Evolutionary conservation across 2,329 filamentous ascomycete genomes (phyloP), one percentile per base, ranked within the genome.

Genomic region (Madurella fahalii): DNA sequence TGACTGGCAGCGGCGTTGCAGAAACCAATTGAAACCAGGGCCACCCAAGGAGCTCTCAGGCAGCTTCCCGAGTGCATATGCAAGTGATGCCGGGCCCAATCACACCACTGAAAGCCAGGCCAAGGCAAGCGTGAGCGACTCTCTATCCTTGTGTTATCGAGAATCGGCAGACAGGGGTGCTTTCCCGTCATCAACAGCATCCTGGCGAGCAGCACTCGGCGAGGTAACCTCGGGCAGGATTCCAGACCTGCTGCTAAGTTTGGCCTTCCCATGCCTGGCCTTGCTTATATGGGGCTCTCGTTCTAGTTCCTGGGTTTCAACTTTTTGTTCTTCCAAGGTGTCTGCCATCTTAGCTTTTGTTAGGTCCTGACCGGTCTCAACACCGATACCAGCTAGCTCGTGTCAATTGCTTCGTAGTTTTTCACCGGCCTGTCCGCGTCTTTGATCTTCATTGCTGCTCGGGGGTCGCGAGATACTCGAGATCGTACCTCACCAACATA

Each of bases 181-280:
- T 40, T 40, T 18, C 16, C 9, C n/a, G 31, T 2, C 45, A 47
- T 37, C 40, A 30, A 48, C 34, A 48, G 37, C 17, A 48, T 12
- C 34, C 37, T 30, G 18, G 45, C 42, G 40, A n/a, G 17, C 16
- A 7, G 25, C 25, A 7, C 25, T 7, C 25, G 25, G 25, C 7
- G 40, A 31, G n/a, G 37, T 32, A 18, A 25, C 44, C 47, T 17
- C 15, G 17, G 37, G 41, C 40, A 50, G 54, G 50, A 56, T 56
- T 49, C 40, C 45, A 46, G 48, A 41, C 41, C 16, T 42, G 54
- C 40, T 52, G 46, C 45, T 52, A 46, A 52, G 50, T 56, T 46
- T 56, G 54, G 54, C 40, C 34, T 37, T 34, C 18, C 41, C 13
- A 41, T 41, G 16, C 16, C 17, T 45, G 39, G n/a, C 12, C 5